Conservation (phyloP, 768 basidiomycete species). For the Termitomyces sp. region DNA sequence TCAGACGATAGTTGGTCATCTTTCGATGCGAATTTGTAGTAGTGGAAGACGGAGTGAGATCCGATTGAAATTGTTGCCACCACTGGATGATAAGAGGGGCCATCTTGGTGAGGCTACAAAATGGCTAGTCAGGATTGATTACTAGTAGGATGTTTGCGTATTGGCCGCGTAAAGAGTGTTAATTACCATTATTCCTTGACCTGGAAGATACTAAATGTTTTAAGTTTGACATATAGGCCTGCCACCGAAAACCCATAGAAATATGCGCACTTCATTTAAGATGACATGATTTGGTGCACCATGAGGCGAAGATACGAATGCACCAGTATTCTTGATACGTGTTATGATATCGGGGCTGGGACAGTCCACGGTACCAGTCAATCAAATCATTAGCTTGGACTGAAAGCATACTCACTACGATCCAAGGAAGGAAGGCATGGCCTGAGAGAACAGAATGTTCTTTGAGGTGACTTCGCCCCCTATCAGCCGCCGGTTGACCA, state of each 20-base stretch:
- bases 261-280: slow-evolving; percentile 67
- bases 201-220: slow-evolving; percentile 64
- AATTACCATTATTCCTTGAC: slow-evolving; percentile 91
- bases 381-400: neutral
- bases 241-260: neutral
- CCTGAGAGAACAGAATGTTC: slow-evolving; percentile 63
- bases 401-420: slow-evolving; percentile 48
- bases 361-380: slow-evolving; percentile 1
- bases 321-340: slow-evolving; percentile 62
- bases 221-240: slow-evolving; percentile 1
- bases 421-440: slow-evolving; percentile 67
- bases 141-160: neutral
- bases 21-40: slow-evolving; percentile 59
- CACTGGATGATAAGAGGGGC: slow-evolving; percentile 81
- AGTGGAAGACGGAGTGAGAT: slow-evolving; percentile 80
- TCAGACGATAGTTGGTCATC: slow-evolving; percentile 12
- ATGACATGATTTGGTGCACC: slow-evolving; percentile 83
- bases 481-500: slow-evolving; percentile 21
- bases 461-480: slow-evolving; percentile 75
- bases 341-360: slow-evolving; percentile 75
- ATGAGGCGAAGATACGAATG: slow-evolving; percentile 62
- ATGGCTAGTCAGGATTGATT: neutral
- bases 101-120: slow-evolving; percentile 86
- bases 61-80: slow-evolving; percentile 90
- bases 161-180: neutral